Base-by-base conservation (phyloP, 441 rosid species). In the Corymbia citriodora region DNA sequence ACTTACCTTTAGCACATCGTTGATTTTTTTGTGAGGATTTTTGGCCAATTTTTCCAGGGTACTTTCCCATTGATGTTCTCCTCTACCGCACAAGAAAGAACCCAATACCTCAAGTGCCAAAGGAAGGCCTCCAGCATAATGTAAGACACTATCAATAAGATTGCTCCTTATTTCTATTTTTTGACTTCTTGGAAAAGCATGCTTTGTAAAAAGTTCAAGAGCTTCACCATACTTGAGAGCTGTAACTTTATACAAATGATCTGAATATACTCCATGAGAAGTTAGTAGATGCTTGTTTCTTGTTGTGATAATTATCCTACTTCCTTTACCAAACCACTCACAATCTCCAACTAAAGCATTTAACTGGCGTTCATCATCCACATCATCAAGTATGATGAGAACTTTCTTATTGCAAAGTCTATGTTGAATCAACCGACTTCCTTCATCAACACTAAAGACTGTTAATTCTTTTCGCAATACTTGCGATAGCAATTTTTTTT, bases 401-500 rank as follows among this genome's bases (percentile, higher is more conserved):
- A 68, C 36, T 29, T 31, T 68, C 40, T 14, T 68, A 1, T 8
- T 8, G 6, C 1, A 17, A 17, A 68, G 23, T 68, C 45, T 68
- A 4, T 68, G 11, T 31, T 31, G 23, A 16, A 68, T 15, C 10
- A 16, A 15, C 0, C 1, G 18, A 65, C 10, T n/a, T 29, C 79
- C 23, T 31, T 0, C 12, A 31, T 2, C 40, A 8, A 14, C 79
- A 31, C 23, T 16, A 0, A 15, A 15, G 6, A 68, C 23, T 2
- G 0, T 31, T 2, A 16, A 68, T 8, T 15, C 0, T 9, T 68
- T 68, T 2, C 40, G 6, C 0, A 68, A 0, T 68, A 68, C 0
- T 2, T 8, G 0, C 0, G 6, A 15, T 15, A 68, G 6, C 40
- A 68, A 8, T 68, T 31, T 16, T 68, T 16, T 1, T 2, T 68